phyloP scores from a whole-genome alignment of 2,329 filamentous ascomycete genomes.

The Endocalyx cinctus region DNA sequence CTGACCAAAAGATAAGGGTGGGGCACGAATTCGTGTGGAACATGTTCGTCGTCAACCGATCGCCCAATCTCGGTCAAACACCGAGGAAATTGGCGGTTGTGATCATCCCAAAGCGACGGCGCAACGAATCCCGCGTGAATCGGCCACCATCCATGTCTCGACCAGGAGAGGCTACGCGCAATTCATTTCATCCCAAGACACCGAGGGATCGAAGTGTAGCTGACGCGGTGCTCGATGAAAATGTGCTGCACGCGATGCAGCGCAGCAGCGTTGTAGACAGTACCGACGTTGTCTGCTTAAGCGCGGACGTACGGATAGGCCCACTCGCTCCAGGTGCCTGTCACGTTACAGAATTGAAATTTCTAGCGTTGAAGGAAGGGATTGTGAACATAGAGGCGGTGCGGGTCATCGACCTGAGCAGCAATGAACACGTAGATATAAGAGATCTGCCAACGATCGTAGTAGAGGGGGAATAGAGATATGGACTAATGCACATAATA shows the following conservation, averaged over 20 bases:
- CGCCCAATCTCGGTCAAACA: slow-evolving; percentile 32
- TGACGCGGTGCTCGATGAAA: slow-evolving; percentile 67
- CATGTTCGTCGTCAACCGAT: slow-evolving; percentile 72
- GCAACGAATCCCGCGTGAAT: slow-evolving; percentile 49
- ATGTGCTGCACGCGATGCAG: slow-evolving; percentile 66
- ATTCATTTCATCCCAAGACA: slow-evolving; percentile 10
- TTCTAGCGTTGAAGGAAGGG: slow-evolving; percentile 63
- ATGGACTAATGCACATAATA: slow-evolving; percentile 1
- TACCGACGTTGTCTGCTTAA: slow-evolving; percentile 69
- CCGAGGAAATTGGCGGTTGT: slow-evolving; percentile 67
- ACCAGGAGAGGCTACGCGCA: slow-evolving; percentile 12
- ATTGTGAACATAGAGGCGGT: slow-evolving; percentile 68
- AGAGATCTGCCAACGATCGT: slow-evolving; percentile 68
- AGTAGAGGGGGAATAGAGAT: slow-evolving; percentile 31
- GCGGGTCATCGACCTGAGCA: slow-evolving; percentile 66
- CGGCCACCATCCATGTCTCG: slow-evolving; percentile 52
- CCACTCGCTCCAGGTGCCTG: slow-evolving; percentile 68
- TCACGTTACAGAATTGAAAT: slow-evolving; percentile 68
- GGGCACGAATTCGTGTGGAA: slow-evolving; percentile 68
- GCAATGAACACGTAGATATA: slow-evolving; percentile 73
- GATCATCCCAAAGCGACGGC: slow-evolving; percentile 60
- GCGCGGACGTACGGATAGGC: slow-evolving; percentile 68
- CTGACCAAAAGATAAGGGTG: slow-evolving; percentile 45
- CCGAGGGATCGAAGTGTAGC: slow-evolving; percentile 40
- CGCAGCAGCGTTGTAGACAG: slow-evolving; percentile 58